Evolutionary conservation across 1,284 basidiomycete species (phyloP).

Genomic region (Trichosporon sp.): DNA sequence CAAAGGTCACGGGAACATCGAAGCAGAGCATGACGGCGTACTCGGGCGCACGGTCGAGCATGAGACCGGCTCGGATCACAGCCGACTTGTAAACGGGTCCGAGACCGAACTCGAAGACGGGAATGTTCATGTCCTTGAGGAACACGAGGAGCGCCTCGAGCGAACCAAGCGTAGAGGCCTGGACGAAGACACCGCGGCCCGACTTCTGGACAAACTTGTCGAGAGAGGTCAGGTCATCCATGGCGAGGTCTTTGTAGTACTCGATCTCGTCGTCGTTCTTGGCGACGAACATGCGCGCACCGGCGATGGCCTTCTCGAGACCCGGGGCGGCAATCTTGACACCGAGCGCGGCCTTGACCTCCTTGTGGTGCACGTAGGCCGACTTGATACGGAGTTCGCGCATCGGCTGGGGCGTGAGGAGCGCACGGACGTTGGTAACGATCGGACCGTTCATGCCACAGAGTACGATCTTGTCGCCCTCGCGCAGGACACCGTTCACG

Average conservation of each 20-base stretch:
- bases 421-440: conserved; percentile 88
- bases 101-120: conserved; percentile 96
- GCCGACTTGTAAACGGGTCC: conserved; percentile 97
- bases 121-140: conserved; percentile 93
- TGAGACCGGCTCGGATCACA: conserved; percentile 87
- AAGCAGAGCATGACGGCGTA: conserved; percentile 95
- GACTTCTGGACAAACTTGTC: conserved; percentile 91
- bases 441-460: conserved; percentile 98
- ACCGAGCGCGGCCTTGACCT: conserved; percentile 96
- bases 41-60: conserved; percentile 96
- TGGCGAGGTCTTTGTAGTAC: conserved; percentile 89
- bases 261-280: conserved; percentile 96
- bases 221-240: conserved; percentile 91
- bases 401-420: conserved; percentile 94
- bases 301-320: conserved; percentile 98
- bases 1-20: conserved; percentile 85
- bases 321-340: conserved; percentile 96
- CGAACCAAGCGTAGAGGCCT: conserved; percentile 96
- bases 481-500: conserved; percentile 89
- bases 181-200: conserved; percentile 94
- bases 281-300: conserved; percentile 87
- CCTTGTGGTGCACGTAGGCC: conserved; percentile 95
- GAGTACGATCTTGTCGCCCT: conserved; percentile 93
- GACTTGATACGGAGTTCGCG: conserved; percentile 98
- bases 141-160: conserved; percentile 97